These are phyloP conservation scores for Pythium brachiatum DNA, from an alignment of 352 stramenopile genomes.

Conservation along the genomic window DNA sequence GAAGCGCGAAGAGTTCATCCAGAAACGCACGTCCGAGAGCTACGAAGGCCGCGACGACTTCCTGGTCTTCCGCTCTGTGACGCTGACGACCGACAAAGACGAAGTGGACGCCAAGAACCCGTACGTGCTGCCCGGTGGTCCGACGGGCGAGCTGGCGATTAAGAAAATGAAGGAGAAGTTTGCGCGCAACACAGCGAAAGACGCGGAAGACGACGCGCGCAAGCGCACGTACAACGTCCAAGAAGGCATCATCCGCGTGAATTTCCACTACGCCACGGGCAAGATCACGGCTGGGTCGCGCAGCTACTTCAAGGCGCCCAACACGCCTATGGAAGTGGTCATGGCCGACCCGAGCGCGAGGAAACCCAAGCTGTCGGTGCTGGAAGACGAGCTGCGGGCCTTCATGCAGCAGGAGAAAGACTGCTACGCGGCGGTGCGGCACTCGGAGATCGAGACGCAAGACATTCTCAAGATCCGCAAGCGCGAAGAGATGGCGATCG, in stretches of 20 bases:
- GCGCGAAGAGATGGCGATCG: constrained; percentile 84
- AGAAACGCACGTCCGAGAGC: constrained; percentile 82
- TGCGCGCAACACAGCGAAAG: constrained; percentile 46
- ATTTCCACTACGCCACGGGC: constrained; percentile 91
- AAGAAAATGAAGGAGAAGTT: constrained; percentile 95
- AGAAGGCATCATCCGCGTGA: constrained; percentile 85
- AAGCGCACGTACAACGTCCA: constrained; percentile 91
- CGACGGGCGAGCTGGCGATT: constrained; percentile 77
- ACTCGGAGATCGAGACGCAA: constrained; percentile 88
- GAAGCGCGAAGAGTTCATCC: constrained; percentile 84
- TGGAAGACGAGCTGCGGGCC: constrained; percentile 68
- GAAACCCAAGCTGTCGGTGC: constrained; percentile 69
- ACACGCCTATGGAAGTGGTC: constrained; percentile 65
- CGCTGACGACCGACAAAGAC: constrained; percentile 71
- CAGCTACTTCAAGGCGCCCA: constrained; percentile 78
- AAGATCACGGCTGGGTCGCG: constrained; percentile 86
- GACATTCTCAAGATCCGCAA: constrained; percentile 90
- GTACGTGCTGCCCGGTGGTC: constrained; percentile 70
- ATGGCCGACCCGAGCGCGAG: constrained; percentile 62
- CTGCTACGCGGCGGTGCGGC: constrained; percentile 84
- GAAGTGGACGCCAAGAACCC: constrained; percentile 76
- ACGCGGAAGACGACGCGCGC: constrained; percentile 77
- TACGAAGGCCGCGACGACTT: constrained; percentile 87
- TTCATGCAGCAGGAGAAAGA: constrained; percentile 88
- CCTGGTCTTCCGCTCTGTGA: constrained; percentile 81